Evolutionary conservation across 163 green algal species (phyloP).

Genomic region (Scenedesmus sp.): DNA sequence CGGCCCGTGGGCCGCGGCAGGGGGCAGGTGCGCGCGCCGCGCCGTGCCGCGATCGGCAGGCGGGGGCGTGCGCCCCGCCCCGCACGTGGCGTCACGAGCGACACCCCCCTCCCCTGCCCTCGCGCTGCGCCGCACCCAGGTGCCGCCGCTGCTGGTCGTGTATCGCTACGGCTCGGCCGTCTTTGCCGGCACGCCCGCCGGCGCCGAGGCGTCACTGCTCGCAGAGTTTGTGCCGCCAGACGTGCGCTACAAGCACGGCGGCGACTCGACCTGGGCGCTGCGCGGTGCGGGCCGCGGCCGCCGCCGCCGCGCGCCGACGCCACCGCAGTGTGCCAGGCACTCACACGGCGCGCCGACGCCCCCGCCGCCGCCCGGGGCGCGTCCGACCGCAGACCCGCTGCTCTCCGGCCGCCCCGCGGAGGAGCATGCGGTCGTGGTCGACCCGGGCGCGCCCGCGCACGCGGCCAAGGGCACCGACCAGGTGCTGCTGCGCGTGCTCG

Average conservation of each 20-base stretch:
- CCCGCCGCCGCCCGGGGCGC: no score
- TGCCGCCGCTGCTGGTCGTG: neutral
- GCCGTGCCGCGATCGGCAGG: no score
- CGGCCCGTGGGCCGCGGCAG: no score
- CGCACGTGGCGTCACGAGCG: no score
- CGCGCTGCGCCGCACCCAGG: no score
- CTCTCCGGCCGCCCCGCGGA: neutral
- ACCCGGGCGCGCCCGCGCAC: neutral
- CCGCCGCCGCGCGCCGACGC: neutral
- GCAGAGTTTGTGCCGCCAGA: neutral
- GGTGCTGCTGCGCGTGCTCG: constrained; percentile 29
- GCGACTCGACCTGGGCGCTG: constrained; percentile 1
- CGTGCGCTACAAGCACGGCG: constrained; percentile 33
- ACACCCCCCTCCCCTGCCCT: no score
- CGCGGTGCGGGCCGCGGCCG: neutral
- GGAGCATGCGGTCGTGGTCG: constrained; percentile 20
- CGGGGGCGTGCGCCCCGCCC: no score
- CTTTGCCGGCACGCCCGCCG: neutral
- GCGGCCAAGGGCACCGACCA: constrained; percentile 29
- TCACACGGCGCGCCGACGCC: no score
- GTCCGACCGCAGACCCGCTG: constrained; percentile 13
- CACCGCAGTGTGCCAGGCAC: no score
- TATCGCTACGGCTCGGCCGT: constrained; percentile 4
- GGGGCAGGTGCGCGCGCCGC: no score
- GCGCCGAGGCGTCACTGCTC: constrained; percentile 3